A percentile compares a stretch with the other conserved stretches of the same genome.
Conservation (phyloP, 2,329 filamentous ascomycete species). For the Septoria petroselini region DNA sequence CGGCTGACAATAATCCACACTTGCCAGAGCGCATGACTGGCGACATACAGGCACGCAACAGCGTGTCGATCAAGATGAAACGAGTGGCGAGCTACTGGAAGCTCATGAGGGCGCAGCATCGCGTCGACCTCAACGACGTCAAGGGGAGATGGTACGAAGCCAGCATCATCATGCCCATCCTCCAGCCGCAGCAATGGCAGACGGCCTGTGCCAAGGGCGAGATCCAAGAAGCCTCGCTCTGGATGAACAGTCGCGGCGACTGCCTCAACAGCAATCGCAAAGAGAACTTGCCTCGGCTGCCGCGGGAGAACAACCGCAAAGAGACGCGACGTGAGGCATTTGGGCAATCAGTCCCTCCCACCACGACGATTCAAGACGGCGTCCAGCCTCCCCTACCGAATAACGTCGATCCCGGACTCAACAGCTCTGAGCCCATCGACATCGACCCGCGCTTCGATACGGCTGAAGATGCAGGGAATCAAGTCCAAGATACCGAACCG, state of each 20-base stretch:
- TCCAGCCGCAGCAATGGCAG: conserved; percentile 33
- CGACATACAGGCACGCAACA: conserved; percentile 51
- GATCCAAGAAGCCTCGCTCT: conserved; percentile 35
- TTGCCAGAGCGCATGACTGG: conserved; percentile 53
- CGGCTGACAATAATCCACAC: conserved; percentile 40
- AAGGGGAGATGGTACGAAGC: conserved; percentile 63
- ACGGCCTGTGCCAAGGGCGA: conserved; percentile 33
- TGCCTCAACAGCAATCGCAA: conserved; percentile 35
- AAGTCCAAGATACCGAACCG: conserved; percentile 2
- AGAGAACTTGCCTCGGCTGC: conserved; percentile 31
- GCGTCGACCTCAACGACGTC: conserved; percentile 48
- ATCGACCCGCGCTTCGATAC: conserved; percentile 37
- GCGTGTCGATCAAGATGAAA: conserved; percentile 41
- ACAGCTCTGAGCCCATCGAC: conserved; percentile 21
- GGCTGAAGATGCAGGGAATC: conserved; percentile 22
- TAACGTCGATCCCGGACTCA: conserved; percentile 23
- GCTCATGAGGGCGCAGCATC: conserved; percentile 36
- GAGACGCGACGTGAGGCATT: conserved; percentile 44
- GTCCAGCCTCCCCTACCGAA: conserved; percentile 36
- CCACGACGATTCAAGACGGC: conserved; percentile 41
- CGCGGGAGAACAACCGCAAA: conserved; percentile 32
- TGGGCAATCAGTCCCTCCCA: conserved; percentile 41
- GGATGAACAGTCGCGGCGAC: conserved; percentile 40
- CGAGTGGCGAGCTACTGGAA: conserved; percentile 44
- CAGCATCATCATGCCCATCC: conserved; percentile 47